Evolutionary conservation across 2,329 filamentous ascomycete species (phyloP).

Genomic region (Macrophomina tecta): DNA sequence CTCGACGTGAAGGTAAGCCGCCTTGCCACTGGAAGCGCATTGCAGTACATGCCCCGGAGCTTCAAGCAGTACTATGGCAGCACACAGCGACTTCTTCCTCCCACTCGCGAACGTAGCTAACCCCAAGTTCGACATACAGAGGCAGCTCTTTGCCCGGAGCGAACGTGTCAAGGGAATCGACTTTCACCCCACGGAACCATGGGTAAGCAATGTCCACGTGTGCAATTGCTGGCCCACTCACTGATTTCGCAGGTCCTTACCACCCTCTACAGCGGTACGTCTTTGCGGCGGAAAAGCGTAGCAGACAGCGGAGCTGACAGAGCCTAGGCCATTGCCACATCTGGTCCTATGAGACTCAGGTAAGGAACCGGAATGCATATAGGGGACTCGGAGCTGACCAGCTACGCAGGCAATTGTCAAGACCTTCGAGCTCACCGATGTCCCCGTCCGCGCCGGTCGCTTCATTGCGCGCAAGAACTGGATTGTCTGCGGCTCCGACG

Average conservation of each 20-base stretch:
- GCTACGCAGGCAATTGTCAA: constrained; percentile 80
- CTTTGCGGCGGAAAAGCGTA: constrained; percentile 22
- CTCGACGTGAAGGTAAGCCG: constrained; percentile 53
- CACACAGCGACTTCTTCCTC: background rate
- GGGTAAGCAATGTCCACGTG: constrained; percentile 61
- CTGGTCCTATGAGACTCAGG: constrained; percentile 96
- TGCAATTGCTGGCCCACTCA: constrained; percentile 29
- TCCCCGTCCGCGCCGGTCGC: constrained; percentile 93
- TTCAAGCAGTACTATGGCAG: constrained; percentile 13
- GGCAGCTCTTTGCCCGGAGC: constrained; percentile 84
- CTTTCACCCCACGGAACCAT: constrained; percentile 96
- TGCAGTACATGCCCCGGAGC: constrained; percentile 6
- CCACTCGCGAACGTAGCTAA: constrained; percentile 43
- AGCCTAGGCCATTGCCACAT: constrained; percentile 90
- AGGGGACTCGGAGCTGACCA: constrained; percentile 33
- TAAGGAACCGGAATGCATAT: constrained; percentile 34
- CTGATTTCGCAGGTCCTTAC: constrained; percentile 70
- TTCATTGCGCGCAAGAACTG: constrained; percentile 99
- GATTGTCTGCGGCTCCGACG: constrained; percentile 94
- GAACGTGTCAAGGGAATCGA: constrained; percentile 94
- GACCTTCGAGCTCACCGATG: constrained; percentile 98
- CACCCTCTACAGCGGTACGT: constrained; percentile 88
- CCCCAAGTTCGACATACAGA: constrained; percentile 58
- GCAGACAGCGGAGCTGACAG: constrained; percentile 36
- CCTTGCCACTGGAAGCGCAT: constrained; percentile 1